phyloP scores from a whole-genome alignment of 352 stramenopile species.

The Globisporangium spiculum region DNA sequence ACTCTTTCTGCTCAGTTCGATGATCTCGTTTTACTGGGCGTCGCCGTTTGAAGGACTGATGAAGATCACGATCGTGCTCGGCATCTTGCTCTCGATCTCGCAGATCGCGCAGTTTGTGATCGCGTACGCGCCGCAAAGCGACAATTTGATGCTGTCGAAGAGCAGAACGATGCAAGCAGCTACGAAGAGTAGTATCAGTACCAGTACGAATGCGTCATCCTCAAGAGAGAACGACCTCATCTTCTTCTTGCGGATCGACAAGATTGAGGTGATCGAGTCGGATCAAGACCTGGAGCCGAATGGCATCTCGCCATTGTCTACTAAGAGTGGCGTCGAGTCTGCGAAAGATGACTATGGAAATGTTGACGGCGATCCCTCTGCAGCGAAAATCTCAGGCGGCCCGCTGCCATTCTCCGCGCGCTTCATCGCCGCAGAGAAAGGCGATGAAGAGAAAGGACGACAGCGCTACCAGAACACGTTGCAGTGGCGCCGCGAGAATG shows the following conservation, averaged over 20 bases:
- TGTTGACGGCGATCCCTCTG: background rate
- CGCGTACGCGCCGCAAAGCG: conserved; percentile 30
- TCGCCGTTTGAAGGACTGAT: conserved; percentile 77
- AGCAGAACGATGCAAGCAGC: conserved; percentile 9
- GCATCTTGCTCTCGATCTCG: conserved; percentile 71
- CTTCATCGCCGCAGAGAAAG: conserved; percentile 85
- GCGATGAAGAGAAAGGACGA: conserved; percentile 74
- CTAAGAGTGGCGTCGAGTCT: conserved; percentile 13
- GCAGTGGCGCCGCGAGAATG: conserved; percentile 85
- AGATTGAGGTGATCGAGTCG: conserved; percentile 62
- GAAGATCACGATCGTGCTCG: conserved; percentile 86
- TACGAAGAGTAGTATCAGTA: background rate
- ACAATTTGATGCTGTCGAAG: conserved; percentile 13
- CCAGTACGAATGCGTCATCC: conserved; percentile 12
- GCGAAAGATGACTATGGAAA: conserved; percentile 15
- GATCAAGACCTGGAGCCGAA: conserved; percentile 41
- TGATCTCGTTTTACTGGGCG: conserved; percentile 71
- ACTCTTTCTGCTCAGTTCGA: conserved; percentile 72
- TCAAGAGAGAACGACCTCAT: conserved; percentile 34
- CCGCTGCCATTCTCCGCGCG: conserved; percentile 72
- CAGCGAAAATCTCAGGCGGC: conserved; percentile 43
- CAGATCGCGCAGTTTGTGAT: conserved; percentile 67
- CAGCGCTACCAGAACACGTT: conserved; percentile 72
- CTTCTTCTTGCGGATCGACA: conserved; percentile 56
- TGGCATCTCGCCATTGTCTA: conserved; percentile 8